Base-by-base conservation (phyloP, 306 rosid genomes). In the Biancaea sappan region DNA sequence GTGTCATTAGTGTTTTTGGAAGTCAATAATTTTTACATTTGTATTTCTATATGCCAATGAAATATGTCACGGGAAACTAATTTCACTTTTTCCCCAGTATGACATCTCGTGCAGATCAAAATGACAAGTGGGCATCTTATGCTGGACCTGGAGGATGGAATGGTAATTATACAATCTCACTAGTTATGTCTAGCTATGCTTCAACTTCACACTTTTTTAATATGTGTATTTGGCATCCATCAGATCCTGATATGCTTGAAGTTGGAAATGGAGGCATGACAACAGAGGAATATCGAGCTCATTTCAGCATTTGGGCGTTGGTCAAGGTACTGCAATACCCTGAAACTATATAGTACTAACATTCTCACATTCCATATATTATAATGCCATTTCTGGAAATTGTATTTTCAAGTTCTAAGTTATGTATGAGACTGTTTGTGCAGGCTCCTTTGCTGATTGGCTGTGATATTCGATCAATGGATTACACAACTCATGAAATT, bases 191-290 rank as follows among this genome's bases (percentile, higher is more conserved):
- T 2, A n/a, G 14, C 38, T 7, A 26, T n/a, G n/a, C n/a, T 56
- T 56, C 10, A 56, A 56, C 8, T 25, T 25, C 61, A 24, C n/a
- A 46, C 40, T 26, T 47, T n/a, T 10, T 66, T 71, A 29, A 28
- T 32, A 34, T 22, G 34, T 34, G 12, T 54, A 3, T 78, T 79
- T 75, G 51, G 7, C 2, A 24, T 66, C 81, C 2, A 24, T 66
- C 81, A 89, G 92, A 89, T 85, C 95, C 95, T 18, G 95, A 89
- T 71, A 87, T 89, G 90, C 88, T 89, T 25, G 95, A 87, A 82
- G 87, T 87, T 22, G 95, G 90, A 60, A 89, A 89, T 74, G 92
- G 95, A 61, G 88, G 95, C 25, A 89, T 89, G 95, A 75, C 84
- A n/a, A 46, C 74, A 9, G 87, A 76, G 53, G 95, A 89, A 76